Evolutionary conservation across 495 filamentous ascomycete genomes (phyloP), one percentile per base, ranked within the genome.

Genomic region (Tuber aestivum): DNA sequence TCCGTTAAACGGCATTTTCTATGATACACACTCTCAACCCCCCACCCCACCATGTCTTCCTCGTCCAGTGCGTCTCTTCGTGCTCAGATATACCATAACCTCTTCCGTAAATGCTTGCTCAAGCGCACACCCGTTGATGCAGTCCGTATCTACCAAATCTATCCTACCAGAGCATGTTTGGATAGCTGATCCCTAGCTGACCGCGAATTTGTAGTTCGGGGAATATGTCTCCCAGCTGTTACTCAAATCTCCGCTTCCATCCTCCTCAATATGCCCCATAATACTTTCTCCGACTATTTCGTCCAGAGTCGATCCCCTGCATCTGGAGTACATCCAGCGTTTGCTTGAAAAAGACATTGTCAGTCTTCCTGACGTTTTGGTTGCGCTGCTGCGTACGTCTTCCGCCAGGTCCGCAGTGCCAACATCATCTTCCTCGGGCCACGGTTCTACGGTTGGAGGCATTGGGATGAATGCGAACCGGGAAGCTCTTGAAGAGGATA

Each of bases 281-380:
- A 75, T 83, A 44, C 81, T 83, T 45, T 82, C 77, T 0, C 81
- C 81, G 5, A 23, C 65, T 3, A 70, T 83, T 38, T 79, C 72
- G 18, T 71, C 48, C 20, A 74, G 76, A n/a, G 65, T 76, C 41
- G 81, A 83, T 41, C 81, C 81, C 12, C 77, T 83, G 41, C 81
- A 83, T 23, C 71, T 83, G 2, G 68, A 77, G 61, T 83, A 83
- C 44, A 56, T 83, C 68, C 76, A 78, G 70, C 79, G 81, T 8
- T 77, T 83, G 18, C 65, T 83, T 68, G 76, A 79, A 61, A 83
- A 77, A 41, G 81, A 83, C 56, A 74, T 79, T 38, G 70, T 83
- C 74, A 70, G 65, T n/a, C 76, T 81, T 37, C 72, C 78, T 21
- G 76, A 81, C 27, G 68, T 83, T 70, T 79, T 83, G 16, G 56